Conservation (phyloP, 192 early-diverging fungal genomes). For the Backusella psychrophila region DNA sequence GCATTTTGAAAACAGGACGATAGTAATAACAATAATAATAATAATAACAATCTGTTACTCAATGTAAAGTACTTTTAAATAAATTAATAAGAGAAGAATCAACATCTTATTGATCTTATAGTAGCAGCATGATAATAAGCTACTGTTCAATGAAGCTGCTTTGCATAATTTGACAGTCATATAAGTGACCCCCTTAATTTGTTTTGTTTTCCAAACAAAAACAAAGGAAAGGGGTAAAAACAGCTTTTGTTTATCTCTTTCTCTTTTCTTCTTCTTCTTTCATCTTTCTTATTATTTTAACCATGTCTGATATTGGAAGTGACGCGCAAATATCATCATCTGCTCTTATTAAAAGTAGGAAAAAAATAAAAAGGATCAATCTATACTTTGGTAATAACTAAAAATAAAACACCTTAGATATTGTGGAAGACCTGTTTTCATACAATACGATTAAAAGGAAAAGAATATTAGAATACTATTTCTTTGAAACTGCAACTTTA, state of each 20-base stretch:
- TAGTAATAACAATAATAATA: too few species aligned
- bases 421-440: slow-evolving; percentile 45
- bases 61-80: too few species aligned
- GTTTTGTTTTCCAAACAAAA: neutral
- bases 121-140: too few species aligned
- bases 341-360: slow-evolving; percentile 14
- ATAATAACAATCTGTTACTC: too few species aligned
- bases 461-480: slow-evolving; percentile 53
- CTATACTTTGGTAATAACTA: neutral
- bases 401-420: slow-evolving; percentile 13
- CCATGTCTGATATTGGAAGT: slow-evolving; percentile 24
- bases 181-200: neutral
- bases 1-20: too few species aligned
- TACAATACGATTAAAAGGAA: slow-evolving; percentile 53
- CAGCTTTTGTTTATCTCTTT: neutral
- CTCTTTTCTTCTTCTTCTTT: neutral
- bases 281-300: neutral
- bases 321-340: slow-evolving; percentile 18
- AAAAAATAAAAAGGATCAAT: neutral
- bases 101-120: too few species aligned
- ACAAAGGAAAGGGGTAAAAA: neutral
- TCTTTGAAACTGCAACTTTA: slow-evolving; percentile 46
- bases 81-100: too few species aligned
- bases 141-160: neutral
- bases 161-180: neutral